phyloP scores from a whole-genome alignment of 164 flowering plant species.

The Vitis riparia region DNA sequence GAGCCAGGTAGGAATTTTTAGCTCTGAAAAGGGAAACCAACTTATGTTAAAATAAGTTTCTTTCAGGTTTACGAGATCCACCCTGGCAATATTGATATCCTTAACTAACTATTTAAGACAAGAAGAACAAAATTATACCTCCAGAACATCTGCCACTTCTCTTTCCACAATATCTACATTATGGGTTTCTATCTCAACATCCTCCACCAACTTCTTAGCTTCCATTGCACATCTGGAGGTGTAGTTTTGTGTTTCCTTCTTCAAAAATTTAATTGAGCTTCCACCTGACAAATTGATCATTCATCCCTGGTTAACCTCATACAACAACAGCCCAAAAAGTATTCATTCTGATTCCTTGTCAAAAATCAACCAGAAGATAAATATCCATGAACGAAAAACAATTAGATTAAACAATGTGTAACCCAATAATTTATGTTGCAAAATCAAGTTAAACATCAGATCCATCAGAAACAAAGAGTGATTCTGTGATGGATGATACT shows the following conservation, averaged over 20 bases:
- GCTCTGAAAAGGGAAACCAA: too few species aligned
- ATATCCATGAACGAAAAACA: background rate
- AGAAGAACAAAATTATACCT: constrained; percentile 34
- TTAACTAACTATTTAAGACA: background rate
- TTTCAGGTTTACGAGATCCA: background rate
- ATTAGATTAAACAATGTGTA: background rate
- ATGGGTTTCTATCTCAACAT: constrained; percentile 42
- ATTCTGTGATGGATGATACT: too few species aligned
- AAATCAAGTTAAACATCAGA: background rate
- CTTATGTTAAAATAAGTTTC: too few species aligned
- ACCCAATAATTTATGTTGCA: background rate
- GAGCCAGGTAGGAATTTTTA: background rate
- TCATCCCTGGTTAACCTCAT: background rate
- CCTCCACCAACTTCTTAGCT: constrained; percentile 46
- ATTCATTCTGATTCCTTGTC: background rate
- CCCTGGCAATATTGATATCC: background rate
- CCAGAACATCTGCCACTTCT: too few species aligned
- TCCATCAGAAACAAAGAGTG: background rate
- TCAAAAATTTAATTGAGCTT: constrained; percentile 47
- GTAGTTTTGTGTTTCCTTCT: constrained; percentile 59
- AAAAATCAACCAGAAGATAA: background rate
- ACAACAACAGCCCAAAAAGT: background rate
- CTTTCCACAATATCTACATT: constrained; percentile 38
- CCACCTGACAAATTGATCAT: constrained; percentile 39
- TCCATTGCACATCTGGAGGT: constrained; percentile 47